Conservation (phyloP, 768 basidiomycete species). For the Calocybe cyanea region DNA sequence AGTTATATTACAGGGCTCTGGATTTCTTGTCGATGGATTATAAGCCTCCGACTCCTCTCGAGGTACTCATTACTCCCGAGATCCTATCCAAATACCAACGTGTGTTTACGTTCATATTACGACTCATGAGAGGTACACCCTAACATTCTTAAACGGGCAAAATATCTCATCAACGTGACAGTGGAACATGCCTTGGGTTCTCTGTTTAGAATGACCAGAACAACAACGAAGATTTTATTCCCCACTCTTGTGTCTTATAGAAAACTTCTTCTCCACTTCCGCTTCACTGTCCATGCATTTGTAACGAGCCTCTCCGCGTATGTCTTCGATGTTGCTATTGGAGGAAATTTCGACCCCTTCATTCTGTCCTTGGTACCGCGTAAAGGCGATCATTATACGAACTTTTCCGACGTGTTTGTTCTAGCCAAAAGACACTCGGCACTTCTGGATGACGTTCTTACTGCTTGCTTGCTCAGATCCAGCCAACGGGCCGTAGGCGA, state of each 20-base stretch:
- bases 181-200: constrained; percentile 68
- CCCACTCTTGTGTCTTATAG: constrained; percentile 51
- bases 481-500: constrained; percentile 65
- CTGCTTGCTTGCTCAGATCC: constrained; percentile 68
- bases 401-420: constrained; percentile 73
- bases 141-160: background rate
- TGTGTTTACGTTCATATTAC: constrained; percentile 75
- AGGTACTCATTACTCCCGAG: constrained; percentile 64
- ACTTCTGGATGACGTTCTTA: constrained; percentile 71
- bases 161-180: constrained; percentile 21
- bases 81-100: constrained; percentile 84
- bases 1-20: constrained; percentile 52
- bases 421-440: constrained; percentile 64
- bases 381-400: constrained; percentile 6
- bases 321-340: constrained; percentile 78
- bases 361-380: constrained; percentile 34
- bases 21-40: constrained; percentile 92
- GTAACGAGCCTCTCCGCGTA: constrained; percentile 65
- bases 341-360: constrained; percentile 73
- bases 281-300: constrained; percentile 73
- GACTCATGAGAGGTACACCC: constrained; percentile 69
- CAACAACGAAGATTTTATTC: constrained; percentile 44
- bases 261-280: constrained; percentile 59
- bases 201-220: constrained; percentile 60
- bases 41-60: constrained; percentile 77